These are phyloP conservation scores for Geotrichum bryndzae DNA, from an alignment of 1,139 yeast species.

Conservation along the genomic window DNA sequence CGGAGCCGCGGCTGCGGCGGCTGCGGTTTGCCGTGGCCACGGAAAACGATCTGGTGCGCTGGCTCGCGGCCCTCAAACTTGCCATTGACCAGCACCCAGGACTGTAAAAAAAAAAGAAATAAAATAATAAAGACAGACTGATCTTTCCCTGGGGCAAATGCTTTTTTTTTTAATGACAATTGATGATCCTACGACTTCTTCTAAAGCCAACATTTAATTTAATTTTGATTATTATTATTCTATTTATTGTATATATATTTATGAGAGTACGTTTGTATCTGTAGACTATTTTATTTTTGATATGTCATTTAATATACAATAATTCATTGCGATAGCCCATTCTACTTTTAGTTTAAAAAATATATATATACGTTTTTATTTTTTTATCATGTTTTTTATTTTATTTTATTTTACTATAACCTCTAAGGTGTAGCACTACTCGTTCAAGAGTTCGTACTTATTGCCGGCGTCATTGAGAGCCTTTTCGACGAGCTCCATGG, in stretches of 20 bases:
- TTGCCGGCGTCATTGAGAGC: constrained; percentile 33
- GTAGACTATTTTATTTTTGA: not conserved
- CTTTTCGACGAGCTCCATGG: constrained; percentile 37
- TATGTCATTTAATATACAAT: no score
- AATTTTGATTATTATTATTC: not conserved
- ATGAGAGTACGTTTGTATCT: not conserved
- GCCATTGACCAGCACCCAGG: constrained; percentile 9
- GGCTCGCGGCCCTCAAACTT: constrained; percentile 46
- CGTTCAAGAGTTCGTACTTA: constrained; percentile 30
- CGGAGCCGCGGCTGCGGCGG: constrained; percentile 22
- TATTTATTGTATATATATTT: not conserved
- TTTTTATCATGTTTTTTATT: not conserved
- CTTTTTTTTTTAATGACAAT: not conserved
- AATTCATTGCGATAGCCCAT: no score
- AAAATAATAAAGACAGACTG: no score
- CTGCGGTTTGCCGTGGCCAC: constrained; percentile 42
- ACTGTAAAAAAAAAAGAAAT: no score
- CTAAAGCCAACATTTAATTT: not conserved
- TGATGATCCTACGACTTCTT: not conserved
- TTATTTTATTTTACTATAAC: not conserved
- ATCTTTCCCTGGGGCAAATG: no score
- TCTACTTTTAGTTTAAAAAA: no score
- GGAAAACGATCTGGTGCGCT: constrained; percentile 46
- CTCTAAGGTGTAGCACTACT: constrained; percentile 6
- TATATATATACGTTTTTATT: no score